phyloP scores from a whole-genome alignment of 257 asterid species.

The Fraxinus quadrangulata region DNA sequence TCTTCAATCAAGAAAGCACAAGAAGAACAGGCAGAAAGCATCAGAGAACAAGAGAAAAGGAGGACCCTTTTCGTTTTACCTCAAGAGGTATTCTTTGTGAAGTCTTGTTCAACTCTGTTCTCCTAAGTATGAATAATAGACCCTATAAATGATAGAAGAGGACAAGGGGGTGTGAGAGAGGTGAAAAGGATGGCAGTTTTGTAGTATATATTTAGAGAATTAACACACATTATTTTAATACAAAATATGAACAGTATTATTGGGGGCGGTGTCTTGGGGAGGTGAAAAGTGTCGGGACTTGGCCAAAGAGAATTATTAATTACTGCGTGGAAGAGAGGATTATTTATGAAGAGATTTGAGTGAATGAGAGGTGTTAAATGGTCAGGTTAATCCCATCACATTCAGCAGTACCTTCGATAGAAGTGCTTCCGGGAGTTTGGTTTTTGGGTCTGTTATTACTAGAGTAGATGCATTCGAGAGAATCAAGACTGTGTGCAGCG shows the following conservation, averaged over 20 bases:
- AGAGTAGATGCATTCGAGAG: background rate
- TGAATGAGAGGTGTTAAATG: background rate
- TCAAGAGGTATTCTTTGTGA: constrained; percentile 10
- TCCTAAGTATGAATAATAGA: constrained; percentile 29
- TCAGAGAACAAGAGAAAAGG: constrained; percentile 1
- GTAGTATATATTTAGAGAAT: background rate
- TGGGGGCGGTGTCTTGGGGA: constrained; percentile 26
- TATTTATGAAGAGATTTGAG: constrained; percentile 7
- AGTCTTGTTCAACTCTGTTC: constrained; percentile 32
- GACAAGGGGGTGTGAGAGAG: constrained; percentile 13
- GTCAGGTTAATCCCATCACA: constrained; percentile 20
- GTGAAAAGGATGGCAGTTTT: constrained; percentile 25
- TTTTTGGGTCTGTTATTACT: background rate
- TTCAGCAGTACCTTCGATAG: background rate
- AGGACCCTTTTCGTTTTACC: constrained; percentile 15
- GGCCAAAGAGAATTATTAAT: background rate
- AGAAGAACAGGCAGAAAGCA: background rate
- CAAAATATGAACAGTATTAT: constrained; percentile 1
- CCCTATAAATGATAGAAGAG: constrained; percentile 28
- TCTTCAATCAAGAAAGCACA: background rate
- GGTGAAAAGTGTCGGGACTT: constrained; percentile 48
- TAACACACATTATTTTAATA: background rate
- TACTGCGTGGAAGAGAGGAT: constrained; percentile 12
- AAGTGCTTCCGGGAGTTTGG: background rate
- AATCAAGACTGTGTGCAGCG: background rate